phyloP scores from a whole-genome alignment of 805 yeast species.

The Candida sanyiensis region DNA sequence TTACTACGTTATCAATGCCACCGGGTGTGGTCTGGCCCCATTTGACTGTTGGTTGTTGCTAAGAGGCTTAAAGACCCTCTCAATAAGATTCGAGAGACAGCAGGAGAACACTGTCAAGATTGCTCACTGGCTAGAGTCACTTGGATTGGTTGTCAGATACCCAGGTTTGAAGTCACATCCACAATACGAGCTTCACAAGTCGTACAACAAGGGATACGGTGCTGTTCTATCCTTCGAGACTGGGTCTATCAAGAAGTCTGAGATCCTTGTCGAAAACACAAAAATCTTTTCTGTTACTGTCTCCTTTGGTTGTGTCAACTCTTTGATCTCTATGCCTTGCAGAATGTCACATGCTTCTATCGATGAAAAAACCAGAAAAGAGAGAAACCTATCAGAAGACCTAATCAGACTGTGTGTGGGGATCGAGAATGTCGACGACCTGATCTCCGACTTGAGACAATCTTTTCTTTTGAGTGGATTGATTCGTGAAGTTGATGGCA shows the following conservation, averaged over 20 bases:
- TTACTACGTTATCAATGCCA: conserved; percentile 76
- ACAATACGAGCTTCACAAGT: conserved; percentile 70
- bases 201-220: conserved; percentile 79
- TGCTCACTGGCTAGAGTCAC: conserved; percentile 63
- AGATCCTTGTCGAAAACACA: conserved; percentile 68
- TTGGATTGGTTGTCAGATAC: conserved; percentile 67
- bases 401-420: conserved; percentile 87
- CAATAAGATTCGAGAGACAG: conserved; percentile 82
- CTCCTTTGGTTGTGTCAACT: conserved; percentile 91
- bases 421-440: conserved; percentile 75
- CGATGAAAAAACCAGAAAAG: conserved; percentile 78
- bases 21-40: conserved; percentile 89
- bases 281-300: conserved; percentile 84
- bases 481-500: conserved; percentile 28
- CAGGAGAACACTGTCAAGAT: conserved; percentile 72
- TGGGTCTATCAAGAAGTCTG: conserved; percentile 60
- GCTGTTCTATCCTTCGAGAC: conserved; percentile 89
- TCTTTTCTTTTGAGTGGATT: conserved; percentile 69
- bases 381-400: conserved; percentile 90
- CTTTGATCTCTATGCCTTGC: conserved; percentile 90
- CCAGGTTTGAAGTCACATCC: conserved; percentile 84
- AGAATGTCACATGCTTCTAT: conserved; percentile 97
- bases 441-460: conserved; percentile 70
- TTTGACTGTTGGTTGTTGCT: conserved; percentile 87
- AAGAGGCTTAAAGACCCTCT: conserved; percentile 84